Evolutionary conservation across 2,329 filamentous ascomycete genomes (phyloP).

Genomic region (Fusarium tuaranense): DNA sequence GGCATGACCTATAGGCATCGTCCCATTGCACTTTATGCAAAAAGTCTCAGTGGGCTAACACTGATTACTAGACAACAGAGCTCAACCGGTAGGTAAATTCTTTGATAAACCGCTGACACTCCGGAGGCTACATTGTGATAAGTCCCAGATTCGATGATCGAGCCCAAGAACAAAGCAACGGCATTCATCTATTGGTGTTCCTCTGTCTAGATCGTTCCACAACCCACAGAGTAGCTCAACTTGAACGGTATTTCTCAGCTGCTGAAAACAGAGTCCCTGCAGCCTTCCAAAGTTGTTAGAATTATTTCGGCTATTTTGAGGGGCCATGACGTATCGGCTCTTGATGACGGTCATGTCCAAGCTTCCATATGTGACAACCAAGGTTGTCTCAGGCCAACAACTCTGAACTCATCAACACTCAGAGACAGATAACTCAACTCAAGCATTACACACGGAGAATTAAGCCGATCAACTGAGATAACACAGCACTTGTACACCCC

Average conservation of each 20-base stretch:
- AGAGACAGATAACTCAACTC: background rate
- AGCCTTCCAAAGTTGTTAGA: background rate
- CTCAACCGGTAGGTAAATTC: too few species aligned
- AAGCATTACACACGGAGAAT: fast-evolving
- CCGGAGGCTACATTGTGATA: too few species aligned
- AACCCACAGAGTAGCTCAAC: background rate
- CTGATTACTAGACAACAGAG: too few species aligned
- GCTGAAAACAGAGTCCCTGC: too few species aligned
- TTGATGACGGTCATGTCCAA: background rate
- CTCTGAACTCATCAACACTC: background rate
- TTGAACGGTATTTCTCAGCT: background rate
- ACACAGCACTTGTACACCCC: too few species aligned
- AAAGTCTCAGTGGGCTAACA: too few species aligned
- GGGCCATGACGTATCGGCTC: background rate
- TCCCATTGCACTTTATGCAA: background rate
- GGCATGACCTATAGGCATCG: background rate
- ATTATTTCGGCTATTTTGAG: background rate
- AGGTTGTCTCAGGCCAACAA: background rate
- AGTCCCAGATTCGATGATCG: too few species aligned
- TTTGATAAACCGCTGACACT: too few species aligned
- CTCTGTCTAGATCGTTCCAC: background rate
- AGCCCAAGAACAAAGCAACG: too few species aligned
- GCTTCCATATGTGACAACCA: background rate
- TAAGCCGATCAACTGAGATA: too few species aligned
- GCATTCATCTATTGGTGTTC: too few species aligned